These are phyloP conservation scores for Hyaloscypha variabilis DNA, from an alignment of 495 filamentous ascomycete species.

Conservation along the genomic window DNA sequence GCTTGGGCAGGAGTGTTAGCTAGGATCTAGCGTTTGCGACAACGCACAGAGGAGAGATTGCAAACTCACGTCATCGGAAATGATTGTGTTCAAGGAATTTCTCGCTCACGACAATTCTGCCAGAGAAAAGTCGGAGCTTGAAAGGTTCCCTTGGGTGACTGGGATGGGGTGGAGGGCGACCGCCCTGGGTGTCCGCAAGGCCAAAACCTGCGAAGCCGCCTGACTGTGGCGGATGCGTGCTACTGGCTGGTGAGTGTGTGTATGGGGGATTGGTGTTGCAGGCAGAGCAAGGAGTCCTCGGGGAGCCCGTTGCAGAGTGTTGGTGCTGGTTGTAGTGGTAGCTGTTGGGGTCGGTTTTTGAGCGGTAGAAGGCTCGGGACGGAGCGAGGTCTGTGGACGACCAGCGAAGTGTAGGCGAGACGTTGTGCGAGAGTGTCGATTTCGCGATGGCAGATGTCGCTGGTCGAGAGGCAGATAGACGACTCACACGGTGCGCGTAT, in stretches of 20 bases:
- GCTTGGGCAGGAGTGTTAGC: constrained; percentile 27
- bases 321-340: neutral
- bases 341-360: neutral
- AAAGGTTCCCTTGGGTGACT: constrained; percentile 32
- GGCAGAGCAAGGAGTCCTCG: neutral
- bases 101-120: constrained; percentile 44
- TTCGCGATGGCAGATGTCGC: neutral
- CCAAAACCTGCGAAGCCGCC: constrained; percentile 3
- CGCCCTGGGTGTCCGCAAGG: constrained; percentile 19
- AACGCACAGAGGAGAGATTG: constrained; percentile 12
- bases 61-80: constrained; percentile 54
- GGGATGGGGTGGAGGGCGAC: constrained; percentile 6
- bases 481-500: neutral
- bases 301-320: neutral
- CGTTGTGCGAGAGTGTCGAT: neutral
- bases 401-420: neutral
- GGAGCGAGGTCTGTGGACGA: constrained; percentile 2
- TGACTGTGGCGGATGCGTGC: neutral
- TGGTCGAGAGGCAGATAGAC: neutral
- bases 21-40: constrained; percentile 21
- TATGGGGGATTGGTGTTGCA: neutral
- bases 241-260: neutral
- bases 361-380: neutral
- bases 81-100: constrained; percentile 37
- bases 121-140: constrained; percentile 38